Conservation (phyloP, 768 basidiomycete genomes). For the Suillus lakei region DNA sequence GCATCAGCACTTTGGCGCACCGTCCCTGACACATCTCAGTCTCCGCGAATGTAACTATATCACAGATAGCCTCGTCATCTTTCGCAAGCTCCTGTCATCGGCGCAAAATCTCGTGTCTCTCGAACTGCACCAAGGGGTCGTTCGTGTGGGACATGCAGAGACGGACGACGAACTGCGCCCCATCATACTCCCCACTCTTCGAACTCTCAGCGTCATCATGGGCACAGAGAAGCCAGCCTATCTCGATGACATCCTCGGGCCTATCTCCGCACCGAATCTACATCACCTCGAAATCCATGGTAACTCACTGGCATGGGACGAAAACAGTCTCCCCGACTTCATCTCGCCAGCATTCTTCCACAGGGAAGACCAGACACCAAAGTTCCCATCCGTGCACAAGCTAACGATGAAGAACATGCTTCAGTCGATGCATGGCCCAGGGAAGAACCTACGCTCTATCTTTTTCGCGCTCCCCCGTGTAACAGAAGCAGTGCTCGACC, state of each 20-base stretch:
- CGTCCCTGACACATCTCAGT: background rate
- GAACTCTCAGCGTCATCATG: background rate
- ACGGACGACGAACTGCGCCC: background rate
- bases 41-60: no score
- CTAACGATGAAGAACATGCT: conserved; percentile 5
- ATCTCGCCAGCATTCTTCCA: background rate
- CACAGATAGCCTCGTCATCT: background rate
- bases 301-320: background rate
- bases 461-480: no score
- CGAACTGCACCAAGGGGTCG: background rate
- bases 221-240: background rate
- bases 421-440: no score
- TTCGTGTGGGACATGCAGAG: background rate
- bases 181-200: background rate
- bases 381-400: background rate
- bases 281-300: background rate
- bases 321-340: background rate
- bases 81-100: background rate
- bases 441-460: no score
- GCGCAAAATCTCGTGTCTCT: background rate
- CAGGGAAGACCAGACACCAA: background rate
- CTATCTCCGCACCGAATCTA: background rate
- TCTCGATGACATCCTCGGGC: background rate
- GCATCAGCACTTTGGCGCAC: background rate
- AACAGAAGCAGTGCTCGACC: background rate